Evolutionary conservation across 1,139 yeast genomes (phyloP), one percentile per base, ranked within the genome.

Genomic region (Blastobotrys malaysiensis): DNA sequence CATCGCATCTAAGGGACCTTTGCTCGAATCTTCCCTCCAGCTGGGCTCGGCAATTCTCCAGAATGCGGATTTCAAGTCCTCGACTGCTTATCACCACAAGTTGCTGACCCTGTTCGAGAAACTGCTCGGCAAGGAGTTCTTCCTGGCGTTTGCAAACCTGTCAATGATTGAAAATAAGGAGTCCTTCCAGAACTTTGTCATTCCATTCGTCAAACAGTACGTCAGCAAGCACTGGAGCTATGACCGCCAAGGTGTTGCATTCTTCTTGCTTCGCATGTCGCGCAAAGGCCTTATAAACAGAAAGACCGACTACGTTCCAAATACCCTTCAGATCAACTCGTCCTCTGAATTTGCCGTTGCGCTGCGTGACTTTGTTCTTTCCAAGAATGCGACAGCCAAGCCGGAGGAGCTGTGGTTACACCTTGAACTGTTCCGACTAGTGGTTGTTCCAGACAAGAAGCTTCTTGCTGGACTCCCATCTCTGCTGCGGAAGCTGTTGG

Each of bases 131-230:
- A 46, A 20, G 22, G 31, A 45, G 2, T 31, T 58, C 43, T 63
- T 65, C 46, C 50, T 63, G 16, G 55, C 72, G 3, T 73, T 83
- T 48, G 77, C 80, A 56, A 64, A 66, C 2, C 61, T 72, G 9
- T 69, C 78, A 3, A 58, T 77, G 18, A 68, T 69, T 1, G 59
- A 60, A n/a, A 53, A 75, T 2, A 58, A 61, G 9, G 54, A 62
- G 2, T 61, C 59, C 11, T 64, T 65, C 52, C 54, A 56, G 18
- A 58, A 50, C 47, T 65, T 63, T 54, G 54, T 59, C 43, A 46
- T 60, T 36, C 59, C 61, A 4, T 58, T 54, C 49, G 53, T 64
- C 9, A 59, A 61, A 14, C 55, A 57, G 16, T 59, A 55, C 48
- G 51, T 64, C 18, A 52, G 52, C 16, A 51, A 56, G 18, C 48